Base-by-base conservation (phyloP, 331 rosid genomes). In the Quercus lobata region DNA sequence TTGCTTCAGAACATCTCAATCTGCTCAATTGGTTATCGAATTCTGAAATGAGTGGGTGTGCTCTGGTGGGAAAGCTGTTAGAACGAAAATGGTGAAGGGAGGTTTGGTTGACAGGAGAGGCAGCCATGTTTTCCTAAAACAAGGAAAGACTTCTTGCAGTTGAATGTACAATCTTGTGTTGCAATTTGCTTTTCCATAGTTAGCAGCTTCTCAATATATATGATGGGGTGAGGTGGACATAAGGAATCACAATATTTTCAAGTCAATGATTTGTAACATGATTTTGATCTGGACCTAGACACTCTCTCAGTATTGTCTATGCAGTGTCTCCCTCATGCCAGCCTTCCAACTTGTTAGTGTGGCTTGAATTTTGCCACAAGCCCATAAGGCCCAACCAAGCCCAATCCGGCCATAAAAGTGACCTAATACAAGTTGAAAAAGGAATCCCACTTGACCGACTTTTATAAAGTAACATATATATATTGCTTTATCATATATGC, bases 41-140 rank as follows among this genome's bases (percentile, higher is more conserved):
- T 30, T 88, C 86, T 76, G 79, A 82, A 71, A 89, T 62, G 19
- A 87, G 60, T 6, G 94, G 91, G 77, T 93, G 96, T 35, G 89
- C 80, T 63, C 86, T 73, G 0, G 90, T 66, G 44, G 96, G 91
- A 41, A 89, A 83, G 83, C 92, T 92, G 78, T 86, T 91, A 5
- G 89, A 83, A 25, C 92, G 89, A 55, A 81, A 76, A 35, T 90
- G 84, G 82, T 69, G 76, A 76, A 79, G 76, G 72, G 77, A 66
- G 66, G 78, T 85, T n/a, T 75, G 49, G 83, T 71, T 83, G 19
- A n/a, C 75, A 69, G 85, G 41, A 21, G 80, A 80, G 46, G 83
- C 78, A 75, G 74, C 87, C 90, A 78, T 86, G 54, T 21, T 62
- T 81, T 68, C 57, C 44, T 21, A 54, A 35, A 17, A 41, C 68